These are phyloP conservation scores for Ganoderma resinaceum DNA, from an alignment of 1,284 basidiomycete genomes.

Conservation along the genomic window DNA sequence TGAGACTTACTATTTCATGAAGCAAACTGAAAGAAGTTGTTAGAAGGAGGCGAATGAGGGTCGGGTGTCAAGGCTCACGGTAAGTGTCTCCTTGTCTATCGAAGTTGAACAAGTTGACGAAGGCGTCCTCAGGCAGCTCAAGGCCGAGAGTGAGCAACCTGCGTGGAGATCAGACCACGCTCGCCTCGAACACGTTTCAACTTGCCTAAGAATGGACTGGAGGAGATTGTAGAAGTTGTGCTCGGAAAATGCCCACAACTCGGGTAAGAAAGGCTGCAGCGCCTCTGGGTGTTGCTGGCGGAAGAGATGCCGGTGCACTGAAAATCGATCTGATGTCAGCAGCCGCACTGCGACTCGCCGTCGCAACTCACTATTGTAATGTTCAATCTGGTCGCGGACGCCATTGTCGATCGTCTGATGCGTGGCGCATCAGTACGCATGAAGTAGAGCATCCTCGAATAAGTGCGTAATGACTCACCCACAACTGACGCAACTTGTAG, in stretches of 20 bases:
- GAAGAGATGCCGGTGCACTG: constrained; percentile 59
- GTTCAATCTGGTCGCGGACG: constrained; percentile 60
- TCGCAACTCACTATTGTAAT: constrained; percentile 56
- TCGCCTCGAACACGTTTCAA: constrained; percentile 19
- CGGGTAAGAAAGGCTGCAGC: constrained; percentile 61
- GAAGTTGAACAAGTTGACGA: constrained; percentile 40
- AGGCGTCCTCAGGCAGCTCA: constrained; percentile 42
- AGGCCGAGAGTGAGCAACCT: constrained; percentile 52
- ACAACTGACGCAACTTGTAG: constrained; percentile 57
- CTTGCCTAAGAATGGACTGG: constrained; percentile 55
- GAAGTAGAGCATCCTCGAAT: too few relatives aligned
- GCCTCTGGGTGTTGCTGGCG: constrained; percentile 51
- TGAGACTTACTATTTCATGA: constrained; percentile 45
- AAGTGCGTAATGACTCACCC: constrained; percentile 36
- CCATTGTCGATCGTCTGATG: constrained; percentile 40
- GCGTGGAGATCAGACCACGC: not conserved
- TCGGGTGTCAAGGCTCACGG: constrained; percentile 25
- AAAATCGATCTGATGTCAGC: constrained; percentile 25
- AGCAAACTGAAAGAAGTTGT: constrained; percentile 32
- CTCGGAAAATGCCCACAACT: constrained; percentile 59
- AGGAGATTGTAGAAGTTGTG: constrained; percentile 60
- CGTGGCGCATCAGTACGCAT: too few relatives aligned
- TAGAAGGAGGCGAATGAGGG: not conserved
- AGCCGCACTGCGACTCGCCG: constrained; percentile 30
- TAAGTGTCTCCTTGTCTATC: constrained; percentile 38